Percentiles rank a stretch among this genome's conserved stretches.
Conservation (phyloP, 306 rosid species). For the Dicorynia guianensis region DNA sequence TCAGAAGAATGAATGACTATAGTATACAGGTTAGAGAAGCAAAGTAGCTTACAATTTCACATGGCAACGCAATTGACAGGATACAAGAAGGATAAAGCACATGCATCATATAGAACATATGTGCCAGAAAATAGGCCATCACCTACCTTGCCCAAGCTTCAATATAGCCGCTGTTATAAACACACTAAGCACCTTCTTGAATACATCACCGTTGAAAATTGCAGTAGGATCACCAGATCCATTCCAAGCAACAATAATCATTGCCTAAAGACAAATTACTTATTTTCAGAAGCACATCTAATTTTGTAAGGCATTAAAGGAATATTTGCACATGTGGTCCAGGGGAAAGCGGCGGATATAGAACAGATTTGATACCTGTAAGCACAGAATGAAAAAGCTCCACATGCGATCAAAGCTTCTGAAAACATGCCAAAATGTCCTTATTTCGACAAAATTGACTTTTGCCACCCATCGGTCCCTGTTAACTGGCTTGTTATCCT, state of each 20-base stretch:
- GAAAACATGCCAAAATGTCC: slow-evolving; percentile 95
- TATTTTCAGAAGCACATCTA: slow-evolving; percentile 39
- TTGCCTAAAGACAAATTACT: slow-evolving; percentile 62
- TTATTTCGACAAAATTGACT: slow-evolving; percentile 92
- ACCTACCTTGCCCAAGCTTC: slow-evolving; percentile 90
- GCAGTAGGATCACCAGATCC: slow-evolving; percentile 81
- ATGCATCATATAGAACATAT: neutral
- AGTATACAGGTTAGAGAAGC: slow-evolving; percentile 14
- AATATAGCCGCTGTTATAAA: slow-evolving; percentile 93
- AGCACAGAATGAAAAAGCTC: slow-evolving; percentile 87
- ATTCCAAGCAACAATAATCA: slow-evolving; percentile 97
- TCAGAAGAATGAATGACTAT: slow-evolving; percentile 21
- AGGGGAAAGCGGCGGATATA: neutral
- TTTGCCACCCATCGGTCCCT: slow-evolving; percentile 93
- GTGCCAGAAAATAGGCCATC: slow-evolving; percentile 11
- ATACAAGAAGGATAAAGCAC: slow-evolving; percentile 23
- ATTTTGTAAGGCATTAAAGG: slow-evolving; percentile 18
- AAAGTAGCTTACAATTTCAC: slow-evolving; percentile 20
- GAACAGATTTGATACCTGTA: slow-evolving; percentile 71
- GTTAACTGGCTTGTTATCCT: slow-evolving; percentile 68
- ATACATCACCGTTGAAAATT: slow-evolving; percentile 66
- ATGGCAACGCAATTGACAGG: neutral
- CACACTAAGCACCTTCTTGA: slow-evolving; percentile 89
- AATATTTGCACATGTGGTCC: neutral
- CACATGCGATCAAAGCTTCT: slow-evolving; percentile 99